Percentiles rank a stretch among this genome's conserved stretches.
These are phyloP conservation scores for Metschnikowia hibisci DNA, from an alignment of 805 yeast species.

Conservation along the genomic window DNA sequence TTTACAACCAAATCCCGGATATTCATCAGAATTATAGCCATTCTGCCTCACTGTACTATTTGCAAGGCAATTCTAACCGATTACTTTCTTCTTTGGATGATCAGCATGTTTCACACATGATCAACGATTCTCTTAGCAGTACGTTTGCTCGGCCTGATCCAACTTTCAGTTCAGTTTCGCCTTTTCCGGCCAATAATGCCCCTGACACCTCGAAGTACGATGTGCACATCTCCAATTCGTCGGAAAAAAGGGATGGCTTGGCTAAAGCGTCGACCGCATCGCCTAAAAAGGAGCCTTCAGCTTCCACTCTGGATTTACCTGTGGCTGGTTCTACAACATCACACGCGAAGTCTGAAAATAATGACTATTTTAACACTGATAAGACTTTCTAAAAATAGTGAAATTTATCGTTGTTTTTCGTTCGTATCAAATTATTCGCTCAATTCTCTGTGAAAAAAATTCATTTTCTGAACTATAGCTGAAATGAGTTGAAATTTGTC, in stretches of 20 bases:
- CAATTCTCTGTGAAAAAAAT: too few species aligned
- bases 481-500: too few species aligned
- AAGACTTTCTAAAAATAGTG: not conserved
- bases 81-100: not conserved
- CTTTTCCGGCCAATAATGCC: too few species aligned
- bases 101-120: not conserved
- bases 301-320: not conserved
- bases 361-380: not conserved
- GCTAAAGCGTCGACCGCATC: not conserved
- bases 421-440: too few species aligned
- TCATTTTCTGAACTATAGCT: too few species aligned
- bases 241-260: not conserved
- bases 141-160: too few species aligned
- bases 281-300: not conserved
- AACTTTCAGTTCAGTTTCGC: too few species aligned
- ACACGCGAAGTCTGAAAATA: not conserved
- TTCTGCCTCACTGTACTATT: not conserved
- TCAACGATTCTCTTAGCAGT: not conserved
- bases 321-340: not conserved
- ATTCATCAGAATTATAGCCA: not conserved
- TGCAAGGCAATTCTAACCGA: not conserved
- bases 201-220: too few species aligned
- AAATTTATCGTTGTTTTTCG: too few species aligned
- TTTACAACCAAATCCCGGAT: not conserved
- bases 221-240: not conserved